These are phyloP conservation scores for Daldinia decipiens DNA, from an alignment of 495 filamentous ascomycete genomes.

Conservation along the genomic window DNA sequence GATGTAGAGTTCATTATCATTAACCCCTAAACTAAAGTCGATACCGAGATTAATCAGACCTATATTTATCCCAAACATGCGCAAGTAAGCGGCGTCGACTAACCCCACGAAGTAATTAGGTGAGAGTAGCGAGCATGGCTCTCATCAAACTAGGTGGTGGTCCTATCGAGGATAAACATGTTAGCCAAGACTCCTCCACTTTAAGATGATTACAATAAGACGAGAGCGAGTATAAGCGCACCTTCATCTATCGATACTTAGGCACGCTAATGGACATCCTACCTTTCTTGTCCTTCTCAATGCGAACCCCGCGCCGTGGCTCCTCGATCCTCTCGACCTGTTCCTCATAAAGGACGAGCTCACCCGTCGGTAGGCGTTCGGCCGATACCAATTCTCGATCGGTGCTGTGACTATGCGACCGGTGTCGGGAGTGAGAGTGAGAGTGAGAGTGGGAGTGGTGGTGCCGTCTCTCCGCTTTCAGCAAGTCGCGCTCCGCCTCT, in stretches of 20 bases:
- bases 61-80: neutral
- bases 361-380: constrained; percentile 59
- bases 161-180: constrained; percentile 41
- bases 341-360: constrained; percentile 66
- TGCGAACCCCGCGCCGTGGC: constrained; percentile 65
- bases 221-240: constrained; percentile 47
- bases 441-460: constrained; percentile 42
- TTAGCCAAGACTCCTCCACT: constrained; percentile 34
- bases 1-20: neutral
- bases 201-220: neutral
- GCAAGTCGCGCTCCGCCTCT: constrained; percentile 55
- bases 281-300: constrained; percentile 89
- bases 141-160: constrained; percentile 71
- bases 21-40: neutral
- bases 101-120: constrained; percentile 51
- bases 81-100: neutral
- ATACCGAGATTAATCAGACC: neutral
- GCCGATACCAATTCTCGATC: constrained; percentile 58
- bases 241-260: constrained; percentile 60
- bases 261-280: constrained; percentile 75
- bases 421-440: constrained; percentile 38
- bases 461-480: constrained; percentile 44
- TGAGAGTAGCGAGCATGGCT: constrained; percentile 81
- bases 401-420: constrained; percentile 48
- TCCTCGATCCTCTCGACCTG: constrained; percentile 63